A percentile compares a stretch with the other conserved stretches of the same genome.
These are phyloP conservation scores for Exophiala sideris DNA, from an alignment of 2,329 filamentous ascomycete species.

Conservation along the genomic window DNA sequence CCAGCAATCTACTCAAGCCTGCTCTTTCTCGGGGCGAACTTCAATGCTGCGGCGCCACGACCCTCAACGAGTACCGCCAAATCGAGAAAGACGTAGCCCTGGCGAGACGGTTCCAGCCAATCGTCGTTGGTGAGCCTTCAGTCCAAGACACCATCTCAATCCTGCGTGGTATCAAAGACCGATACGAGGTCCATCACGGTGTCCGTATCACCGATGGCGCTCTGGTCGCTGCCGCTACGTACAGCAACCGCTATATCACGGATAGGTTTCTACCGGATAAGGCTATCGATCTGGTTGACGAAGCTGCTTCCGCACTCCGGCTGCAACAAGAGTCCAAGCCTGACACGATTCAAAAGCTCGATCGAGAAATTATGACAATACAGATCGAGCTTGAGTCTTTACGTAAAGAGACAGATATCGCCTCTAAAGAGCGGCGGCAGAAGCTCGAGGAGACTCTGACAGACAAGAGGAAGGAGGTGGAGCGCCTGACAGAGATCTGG, in stretches of 20 bases:
- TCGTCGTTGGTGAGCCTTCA: conserved; percentile 84
- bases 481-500: conserved; percentile 77
- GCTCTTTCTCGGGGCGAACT: conserved; percentile 88
- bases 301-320: conserved; percentile 84
- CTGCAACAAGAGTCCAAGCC: conserved; percentile 96
- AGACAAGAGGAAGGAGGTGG: conserved; percentile 70
- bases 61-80: conserved; percentile 81
- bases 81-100: conserved; percentile 97
- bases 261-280: conserved; percentile 96
- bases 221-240: conserved; percentile 83
- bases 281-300: conserved; percentile 93
- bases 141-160: conserved; percentile 95
- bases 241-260: conserved; percentile 94
- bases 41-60: conserved; percentile 94
- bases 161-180: conserved; percentile 91
- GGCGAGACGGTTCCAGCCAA: conserved; percentile 89
- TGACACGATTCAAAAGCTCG: conserved; percentile 85
- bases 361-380: conserved; percentile 94
- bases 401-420: conserved; percentile 87
- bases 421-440: conserved; percentile 80
- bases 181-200: conserved; percentile 95
- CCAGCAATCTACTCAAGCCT: conserved; percentile 90
- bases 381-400: conserved; percentile 95
- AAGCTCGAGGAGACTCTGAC: conserved; percentile 77
- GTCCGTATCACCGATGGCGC: conserved; percentile 91